A percentile compares a stretch with the other conserved stretches of the same genome.
These are phyloP conservation scores for Huntiella omanensis DNA, from an alignment of 2,329 filamentous ascomycete species.

Conservation along the genomic window DNA sequence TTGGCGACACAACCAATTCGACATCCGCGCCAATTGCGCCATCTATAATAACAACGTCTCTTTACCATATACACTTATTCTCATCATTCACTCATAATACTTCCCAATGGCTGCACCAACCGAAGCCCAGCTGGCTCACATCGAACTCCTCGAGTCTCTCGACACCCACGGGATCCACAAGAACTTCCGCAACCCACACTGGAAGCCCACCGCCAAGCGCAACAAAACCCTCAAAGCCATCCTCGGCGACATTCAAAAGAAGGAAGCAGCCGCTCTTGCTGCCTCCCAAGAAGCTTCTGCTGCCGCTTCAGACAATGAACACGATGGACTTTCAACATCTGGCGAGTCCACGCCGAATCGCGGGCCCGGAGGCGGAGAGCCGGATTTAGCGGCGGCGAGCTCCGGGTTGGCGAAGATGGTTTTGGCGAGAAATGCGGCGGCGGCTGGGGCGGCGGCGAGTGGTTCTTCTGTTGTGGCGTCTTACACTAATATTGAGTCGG, in stretches of 20 bases:
- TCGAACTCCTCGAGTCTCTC: conserved; percentile 71
- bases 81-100: background rate
- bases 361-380: conserved; percentile 24
- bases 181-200: conserved; percentile 74
- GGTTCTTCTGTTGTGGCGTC: conserved; percentile 26
- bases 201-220: conserved; percentile 83
- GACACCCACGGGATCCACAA: conserved; percentile 77
- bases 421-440: conserved; percentile 50
- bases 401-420: conserved; percentile 75
- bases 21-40: background rate
- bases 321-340: conserved; percentile 35
- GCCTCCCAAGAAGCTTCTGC: conserved; percentile 62
- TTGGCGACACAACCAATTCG: no score
- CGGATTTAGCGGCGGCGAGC: conserved; percentile 73
- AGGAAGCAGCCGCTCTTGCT: conserved; percentile 72
- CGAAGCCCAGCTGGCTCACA: conserved; percentile 62
- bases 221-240: conserved; percentile 99
- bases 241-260: conserved; percentile 68
- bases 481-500: conserved; percentile 92
- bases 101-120: conserved; percentile 40
- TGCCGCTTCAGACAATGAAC: conserved; percentile 42
- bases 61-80: background rate
- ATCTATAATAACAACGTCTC: background rate
- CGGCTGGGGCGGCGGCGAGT: background rate
- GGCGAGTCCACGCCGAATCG: conserved; percentile 35